Percentiles rank a stretch among this genome's conserved stretches.
Evolutionary conservation across 2,329 filamentous ascomycete genomes (phyloP).

Genomic region (Didymosphaeria variabile): DNA sequence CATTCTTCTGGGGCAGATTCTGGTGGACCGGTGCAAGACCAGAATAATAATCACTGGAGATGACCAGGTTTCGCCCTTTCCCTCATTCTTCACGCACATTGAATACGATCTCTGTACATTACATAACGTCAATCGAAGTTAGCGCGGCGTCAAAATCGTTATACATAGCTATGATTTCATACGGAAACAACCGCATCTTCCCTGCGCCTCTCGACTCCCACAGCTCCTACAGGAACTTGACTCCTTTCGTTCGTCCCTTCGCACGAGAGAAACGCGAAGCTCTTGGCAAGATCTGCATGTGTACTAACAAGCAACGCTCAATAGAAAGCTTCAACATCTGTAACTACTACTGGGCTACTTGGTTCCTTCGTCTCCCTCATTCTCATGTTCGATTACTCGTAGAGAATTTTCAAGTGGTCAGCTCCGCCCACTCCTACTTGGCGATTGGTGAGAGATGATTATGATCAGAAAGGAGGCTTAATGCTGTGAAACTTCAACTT

Average conservation of each 20-base stretch:
- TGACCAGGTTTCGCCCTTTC: background rate
- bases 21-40: slow-evolving; percentile 8
- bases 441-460: background rate
- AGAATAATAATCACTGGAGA: slow-evolving; percentile 4
- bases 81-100: background rate
- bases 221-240: background rate
- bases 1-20: slow-evolving; percentile 8
- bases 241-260: background rate
- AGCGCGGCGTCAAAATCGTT: background rate
- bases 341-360: background rate
- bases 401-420: background rate
- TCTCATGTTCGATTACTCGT: background rate
- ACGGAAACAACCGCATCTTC: background rate
- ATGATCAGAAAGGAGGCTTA: background rate
- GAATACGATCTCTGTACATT: background rate
- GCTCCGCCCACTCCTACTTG: background rate
- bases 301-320: background rate
- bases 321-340: too few relatives aligned
- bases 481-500: background rate
- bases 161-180: background rate
- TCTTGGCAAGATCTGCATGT: background rate
- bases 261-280: background rate
- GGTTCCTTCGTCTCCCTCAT: background rate
- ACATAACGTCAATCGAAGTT: background rate
- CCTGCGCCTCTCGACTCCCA: background rate